Evolutionary conservation across 2,329 filamentous ascomycete genomes (phyloP).

Genomic region (Hypoxylon rubiginosum): DNA sequence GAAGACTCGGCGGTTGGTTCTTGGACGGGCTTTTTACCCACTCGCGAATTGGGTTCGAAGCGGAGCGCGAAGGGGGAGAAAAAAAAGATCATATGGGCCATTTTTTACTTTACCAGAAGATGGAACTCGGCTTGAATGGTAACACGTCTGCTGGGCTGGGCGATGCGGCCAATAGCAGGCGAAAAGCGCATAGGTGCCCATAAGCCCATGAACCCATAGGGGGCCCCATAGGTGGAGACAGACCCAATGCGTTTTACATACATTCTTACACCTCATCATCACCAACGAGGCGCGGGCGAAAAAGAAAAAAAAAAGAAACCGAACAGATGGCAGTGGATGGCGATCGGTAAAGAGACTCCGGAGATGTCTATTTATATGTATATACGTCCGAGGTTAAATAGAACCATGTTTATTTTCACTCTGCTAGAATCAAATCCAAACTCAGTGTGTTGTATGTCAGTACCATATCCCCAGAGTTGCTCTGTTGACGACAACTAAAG

Average conservation of each 20-base stretch:
- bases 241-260: background rate
- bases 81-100: background rate
- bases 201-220: too few relatives aligned
- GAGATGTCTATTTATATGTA: background rate
- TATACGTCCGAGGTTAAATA: background rate
- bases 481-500: background rate
- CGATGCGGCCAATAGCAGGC: background rate
- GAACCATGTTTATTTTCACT: background rate
- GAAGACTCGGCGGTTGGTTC: background rate
- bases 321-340: background rate
- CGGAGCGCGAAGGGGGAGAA: background rate
- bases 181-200: slow-evolving; percentile 1
- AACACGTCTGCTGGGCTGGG: slow-evolving; percentile 1
- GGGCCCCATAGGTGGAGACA: background rate
- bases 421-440: background rate
- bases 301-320: background rate
- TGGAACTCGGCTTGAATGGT: slow-evolving; percentile 1
- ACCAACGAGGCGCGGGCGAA: background rate
- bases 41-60: slow-evolving; percentile 4
- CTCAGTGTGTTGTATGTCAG: background rate
- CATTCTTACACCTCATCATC: background rate
- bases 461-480: background rate
- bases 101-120: background rate
- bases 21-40: background rate
- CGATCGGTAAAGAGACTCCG: background rate